These are phyloP conservation scores for Hirschfeldia incana DNA, from an alignment of 345 rosid genomes.

Conservation along the genomic window DNA sequence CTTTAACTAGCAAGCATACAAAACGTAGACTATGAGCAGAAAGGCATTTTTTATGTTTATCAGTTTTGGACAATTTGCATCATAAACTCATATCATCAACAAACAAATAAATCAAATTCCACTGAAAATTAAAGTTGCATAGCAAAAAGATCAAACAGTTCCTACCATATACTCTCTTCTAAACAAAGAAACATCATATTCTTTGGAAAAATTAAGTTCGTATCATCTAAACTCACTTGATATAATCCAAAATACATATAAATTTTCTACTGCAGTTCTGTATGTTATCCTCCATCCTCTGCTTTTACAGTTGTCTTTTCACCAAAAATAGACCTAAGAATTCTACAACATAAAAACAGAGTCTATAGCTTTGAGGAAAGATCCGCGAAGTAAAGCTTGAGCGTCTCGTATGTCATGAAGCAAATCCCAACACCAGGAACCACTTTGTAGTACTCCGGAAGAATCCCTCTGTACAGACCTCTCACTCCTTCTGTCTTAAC, in stretches of 20 bases:
- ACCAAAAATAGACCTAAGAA: constrained; percentile 50
- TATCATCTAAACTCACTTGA: neutral
- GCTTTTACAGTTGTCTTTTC: constrained; percentile 8
- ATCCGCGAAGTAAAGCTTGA: constrained; percentile 65
- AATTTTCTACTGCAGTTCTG: constrained; percentile 4
- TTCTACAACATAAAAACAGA: neutral
- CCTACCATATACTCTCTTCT: neutral
- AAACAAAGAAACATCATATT: neutral
- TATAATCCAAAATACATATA: neutral
- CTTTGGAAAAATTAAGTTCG: neutral
- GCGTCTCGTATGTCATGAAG: constrained; percentile 91
- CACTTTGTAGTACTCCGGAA: constrained; percentile 92
- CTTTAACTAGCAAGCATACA: too few species aligned
- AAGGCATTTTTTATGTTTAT: neutral
- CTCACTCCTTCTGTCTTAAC: constrained; percentile 62
- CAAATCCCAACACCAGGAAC: constrained; percentile 94
- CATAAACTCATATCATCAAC: too few species aligned
- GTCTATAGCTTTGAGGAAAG: constrained; percentile 41
- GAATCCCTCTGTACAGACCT: constrained; percentile 86
- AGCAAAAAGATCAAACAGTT: neutral
- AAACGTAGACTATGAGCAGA: neutral
- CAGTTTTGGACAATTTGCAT: neutral
- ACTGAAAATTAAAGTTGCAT: neutral
- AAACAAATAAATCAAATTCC: neutral
- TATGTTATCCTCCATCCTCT: constrained; percentile 3